Evolutionary conservation across 495 filamentous ascomycete genomes (phyloP).

Genomic region (Aspergillus diversus): DNA sequence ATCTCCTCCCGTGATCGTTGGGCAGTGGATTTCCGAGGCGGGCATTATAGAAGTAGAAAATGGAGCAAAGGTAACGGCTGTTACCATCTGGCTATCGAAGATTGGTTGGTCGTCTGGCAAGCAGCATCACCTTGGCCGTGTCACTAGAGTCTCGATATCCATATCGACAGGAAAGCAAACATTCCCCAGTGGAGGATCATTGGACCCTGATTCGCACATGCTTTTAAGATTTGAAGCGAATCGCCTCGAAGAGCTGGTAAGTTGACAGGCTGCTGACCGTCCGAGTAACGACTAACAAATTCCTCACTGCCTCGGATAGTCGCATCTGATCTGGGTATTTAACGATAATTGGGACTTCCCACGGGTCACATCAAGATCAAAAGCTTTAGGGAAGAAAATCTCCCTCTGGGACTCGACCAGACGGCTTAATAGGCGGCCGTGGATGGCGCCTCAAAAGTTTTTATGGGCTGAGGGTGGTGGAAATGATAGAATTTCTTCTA

Average conservation of each 20-base stretch:
- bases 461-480: background rate
- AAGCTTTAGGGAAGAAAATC: background rate
- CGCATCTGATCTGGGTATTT: constrained; percentile 13
- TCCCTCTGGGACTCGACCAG: background rate
- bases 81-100: constrained; percentile 9
- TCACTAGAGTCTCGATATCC: constrained; percentile 9
- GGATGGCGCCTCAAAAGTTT: constrained; percentile 3
- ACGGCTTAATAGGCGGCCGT: background rate
- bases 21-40: constrained; percentile 17
- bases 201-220: background rate
- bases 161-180: constrained; percentile 1
- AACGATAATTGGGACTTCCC: constrained; percentile 11
- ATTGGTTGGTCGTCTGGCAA: background rate
- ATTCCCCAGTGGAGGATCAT: background rate
- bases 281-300: background rate
- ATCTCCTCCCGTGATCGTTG: constrained; percentile 11
- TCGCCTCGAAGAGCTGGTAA: constrained; percentile 13
- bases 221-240: constrained; percentile 10
- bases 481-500: background rate
- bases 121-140: constrained; percentile 8
- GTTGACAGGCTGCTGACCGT: background rate
- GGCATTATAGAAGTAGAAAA: background rate
- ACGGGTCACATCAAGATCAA: background rate
- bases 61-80: constrained; percentile 6
- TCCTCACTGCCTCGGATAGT: background rate